Evolutionary conservation across 1,284 basidiomycete genomes (phyloP), one percentile per base, ranked within the genome.

Genomic region (Cerrena zonata): DNA sequence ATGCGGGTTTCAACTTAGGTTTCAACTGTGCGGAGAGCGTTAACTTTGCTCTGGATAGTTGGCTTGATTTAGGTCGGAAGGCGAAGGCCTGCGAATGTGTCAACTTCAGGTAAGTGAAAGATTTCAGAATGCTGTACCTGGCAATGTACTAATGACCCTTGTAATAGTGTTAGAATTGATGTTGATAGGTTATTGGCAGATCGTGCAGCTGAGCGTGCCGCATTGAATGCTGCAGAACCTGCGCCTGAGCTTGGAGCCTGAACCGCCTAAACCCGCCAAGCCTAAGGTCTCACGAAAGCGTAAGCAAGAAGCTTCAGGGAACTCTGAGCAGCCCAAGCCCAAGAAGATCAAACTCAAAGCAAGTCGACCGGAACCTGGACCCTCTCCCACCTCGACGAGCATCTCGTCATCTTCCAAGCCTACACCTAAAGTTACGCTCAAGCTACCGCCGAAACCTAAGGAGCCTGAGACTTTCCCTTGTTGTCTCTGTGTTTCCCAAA

Each of bases 1-100:
- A 97, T 65, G 91, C 93, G 0, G 95, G 95, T 15, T 98, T 96
- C 77, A 99, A 99, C 64, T 74, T 98, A 36, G 96, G 95, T 13
- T 86, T 96, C 66, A 99, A 99, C 65, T 98, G 95, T 62, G 95
- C 95, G 2, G 96, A 99, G 70, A 93, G 89, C 57, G 92, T 97
- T 61, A 99, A 99, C 67, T 99, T 99, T 68, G 96, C 96, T 0
- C 76, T 98, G 23, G 91, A 97, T 19, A 90, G 86, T 53, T 99
- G 95, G 95, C 70, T 98, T 7, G 91, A 95, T 47, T 71, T 95
- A 21, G 95, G 94, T 3, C 75, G 86, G 53, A 81, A 78, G 55
- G 93, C 90, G 1, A 86, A 89, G 60, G 83, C 79, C 1, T 97
- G 94, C 63, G 72, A 83, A 56, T 97, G 94, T 61, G 79, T 95